Evolutionary conservation across 495 filamentous ascomycete genomes (phyloP), one percentile per base, ranked within the genome.

Genomic region (Hapsidospora chrysogenum): DNA sequence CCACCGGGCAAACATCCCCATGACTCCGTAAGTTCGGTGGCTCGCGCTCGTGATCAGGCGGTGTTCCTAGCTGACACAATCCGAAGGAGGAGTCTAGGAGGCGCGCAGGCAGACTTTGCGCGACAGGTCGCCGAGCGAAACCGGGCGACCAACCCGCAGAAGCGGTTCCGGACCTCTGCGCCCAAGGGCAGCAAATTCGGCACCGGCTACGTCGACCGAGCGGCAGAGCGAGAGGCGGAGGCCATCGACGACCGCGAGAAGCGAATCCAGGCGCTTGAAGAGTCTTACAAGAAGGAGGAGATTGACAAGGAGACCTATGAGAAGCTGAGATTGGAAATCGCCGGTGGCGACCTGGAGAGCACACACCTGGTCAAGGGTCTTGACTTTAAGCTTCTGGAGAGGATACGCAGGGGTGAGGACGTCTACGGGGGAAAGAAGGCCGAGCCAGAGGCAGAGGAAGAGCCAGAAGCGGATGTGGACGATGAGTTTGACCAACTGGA

Each of bases 281-380:
- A 92, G 37, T 64, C 78, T 48, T 66, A 85, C 32, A 89, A 89
- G 58, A 61, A 83, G 38, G 75, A 76, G 23, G 75, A 89, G 56
- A 86, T 94, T 39, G 78, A 85, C 37, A 62, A 69, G 43, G 63
- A 60, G 28, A 78, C 71, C 3, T 92, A 86, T 49, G 77, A 83
- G 34, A 71, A 67, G 42, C 51, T 89, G 28, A 61, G 74, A 17
- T 63, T 66, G 31, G 71, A 92, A 44, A 80, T 94, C 35, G 74
- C 85, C 3, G 86, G 85, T 2, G 87, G 85, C 4, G 83, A 92
- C 49, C 49, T 84, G 19, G 56, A 56, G 2, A 78, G 76, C 45
- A 87, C 81, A 23, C 81, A 92, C 65, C 57, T 94, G 46, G 74
- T 94, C 20, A 96, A 95, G 54, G 89, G 89, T 2, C 54, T 97